A percentile compares a stretch with the other conserved stretches of the same genome.
phyloP scores from a whole-genome alignment of 371 early-diverging fungal species.

The Blakeslea trispora region DNA sequence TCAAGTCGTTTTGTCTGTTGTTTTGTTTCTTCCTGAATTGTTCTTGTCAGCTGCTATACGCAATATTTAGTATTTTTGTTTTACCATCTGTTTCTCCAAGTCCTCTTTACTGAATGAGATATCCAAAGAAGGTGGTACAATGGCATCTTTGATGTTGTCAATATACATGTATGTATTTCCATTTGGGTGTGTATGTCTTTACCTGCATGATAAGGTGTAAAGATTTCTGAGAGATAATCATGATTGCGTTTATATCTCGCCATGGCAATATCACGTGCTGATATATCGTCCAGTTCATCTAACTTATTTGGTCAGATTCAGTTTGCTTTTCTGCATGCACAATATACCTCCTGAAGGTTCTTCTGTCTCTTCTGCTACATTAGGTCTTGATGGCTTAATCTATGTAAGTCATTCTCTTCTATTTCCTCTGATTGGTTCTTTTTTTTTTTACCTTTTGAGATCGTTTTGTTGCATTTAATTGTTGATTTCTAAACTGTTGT shows the following conservation, averaged over 20 bases:
- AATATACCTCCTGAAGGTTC: conserved; percentile 39
- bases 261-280: conserved; percentile 70
- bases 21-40: conserved; percentile 32
- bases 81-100: conserved; percentile 34
- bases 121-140: conserved; percentile 43
- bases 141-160: too few species aligned
- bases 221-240: conserved; percentile 74
- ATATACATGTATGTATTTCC: too few species aligned
- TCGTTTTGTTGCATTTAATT: conserved; percentile 22
- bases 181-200: too few species aligned
- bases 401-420: too few species aligned
- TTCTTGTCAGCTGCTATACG: too few species aligned
- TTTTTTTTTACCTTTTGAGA: conserved; percentile 29
- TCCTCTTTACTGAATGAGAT: conserved; percentile 41
- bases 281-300: conserved; percentile 76
- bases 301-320: too few species aligned
- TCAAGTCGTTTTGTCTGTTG: conserved; percentile 32
- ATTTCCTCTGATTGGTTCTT: too few species aligned
- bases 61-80: too few species aligned
- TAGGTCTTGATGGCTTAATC: conserved; percentile 23
- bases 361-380: conserved; percentile 25
- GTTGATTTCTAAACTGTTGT: conserved; percentile 23
- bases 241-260: conserved; percentile 83
- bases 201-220: conserved; percentile 72
- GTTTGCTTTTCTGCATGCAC: too few species aligned